These are phyloP conservation scores for Leccinum longicurvipes DNA, from an alignment of 768 basidiomycete species.

Conservation along the genomic window DNA sequence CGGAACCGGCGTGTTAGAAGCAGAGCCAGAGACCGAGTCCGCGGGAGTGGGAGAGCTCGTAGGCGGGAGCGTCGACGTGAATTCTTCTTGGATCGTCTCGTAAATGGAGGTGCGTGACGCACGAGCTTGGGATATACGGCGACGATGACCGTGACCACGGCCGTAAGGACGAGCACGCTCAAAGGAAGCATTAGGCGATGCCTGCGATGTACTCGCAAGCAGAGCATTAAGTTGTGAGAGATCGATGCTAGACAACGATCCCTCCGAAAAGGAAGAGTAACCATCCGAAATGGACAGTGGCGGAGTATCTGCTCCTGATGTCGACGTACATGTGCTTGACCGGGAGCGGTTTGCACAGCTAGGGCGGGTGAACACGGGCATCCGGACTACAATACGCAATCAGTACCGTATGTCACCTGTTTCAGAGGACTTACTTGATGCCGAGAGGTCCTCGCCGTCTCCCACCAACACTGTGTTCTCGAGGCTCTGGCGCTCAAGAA, in stretches of 20 bases:
- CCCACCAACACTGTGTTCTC: slow-evolving; percentile 65
- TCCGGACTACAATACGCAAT: slow-evolving; percentile 34
- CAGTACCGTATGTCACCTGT: neutral
- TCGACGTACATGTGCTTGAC: slow-evolving; percentile 66
- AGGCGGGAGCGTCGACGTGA: slow-evolving; percentile 32
- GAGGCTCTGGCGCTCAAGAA: slow-evolving; percentile 62
- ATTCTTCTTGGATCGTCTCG: slow-evolving; percentile 78
- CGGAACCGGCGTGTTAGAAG: slow-evolving; percentile 31
- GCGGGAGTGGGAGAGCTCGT: slow-evolving; percentile 23
- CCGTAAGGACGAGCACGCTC: slow-evolving; percentile 40
- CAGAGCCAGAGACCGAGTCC: slow-evolving; percentile 10
- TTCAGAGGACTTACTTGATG: slow-evolving; percentile 44
- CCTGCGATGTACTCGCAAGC: slow-evolving; percentile 54
- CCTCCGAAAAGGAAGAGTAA: slow-evolving; percentile 61
- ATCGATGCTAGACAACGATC: slow-evolving; percentile 78
- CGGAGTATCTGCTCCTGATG: slow-evolving; percentile 68
- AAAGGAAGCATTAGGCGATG: slow-evolving; percentile 42
- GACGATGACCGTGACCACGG: slow-evolving; percentile 66
- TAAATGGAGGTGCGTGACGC: slow-evolving; percentile 68
- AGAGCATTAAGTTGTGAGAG: slow-evolving; percentile 55
- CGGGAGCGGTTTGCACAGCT: slow-evolving; percentile 48
- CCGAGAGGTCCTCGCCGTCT: slow-evolving; percentile 57
- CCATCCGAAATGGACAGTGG: slow-evolving; percentile 68
- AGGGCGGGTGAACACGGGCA: slow-evolving; percentile 64
- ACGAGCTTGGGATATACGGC: slow-evolving; percentile 62